Evolutionary conservation across 2,329 filamentous ascomycete genomes (phyloP), one percentile per base, ranked within the genome.

Genomic region (Podosphaera leucotricha): DNA sequence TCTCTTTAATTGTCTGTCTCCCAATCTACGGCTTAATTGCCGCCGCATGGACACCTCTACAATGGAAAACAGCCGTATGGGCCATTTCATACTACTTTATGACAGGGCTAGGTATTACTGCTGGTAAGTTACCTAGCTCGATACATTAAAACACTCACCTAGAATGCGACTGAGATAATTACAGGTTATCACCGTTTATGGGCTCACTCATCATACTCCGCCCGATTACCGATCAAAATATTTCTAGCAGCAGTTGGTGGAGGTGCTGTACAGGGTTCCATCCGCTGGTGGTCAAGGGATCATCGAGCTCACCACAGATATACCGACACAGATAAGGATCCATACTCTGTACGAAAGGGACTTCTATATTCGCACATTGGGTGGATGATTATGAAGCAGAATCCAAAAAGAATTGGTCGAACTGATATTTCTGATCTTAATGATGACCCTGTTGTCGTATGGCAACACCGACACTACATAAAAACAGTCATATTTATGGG

Each of bases 361-460:
- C 70, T 90, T 42, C 64, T 84, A 53, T 87, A 86, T 71, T 84
- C 73, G 44, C 79, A 84, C 65, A 66, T 92, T 46, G 83, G 83
- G 55, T 92, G 83, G 83, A 90, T 92, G 81, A 64, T 92, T 57
- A 76, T 92, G 71, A 87, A 87, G 70, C 83, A 92, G 66, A 87
- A 92, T 66, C 81, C 82, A 51, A 87, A 87, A 71, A 72, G 79
- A 49, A 82, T 84, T 55, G 84, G 84, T 56, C 80, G 83, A 49
- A 86, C 81, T 61, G 83, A 92, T 55, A 90, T 92, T 57, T 78
- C 79, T 55, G 84, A 92, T 57, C 66, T 92, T 53, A 90, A 90
- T 65, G 80, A 87, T 60, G 82, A 90, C 57, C 68, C 78, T 42
- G 72, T 92, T 47, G 83, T 92, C 38, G 72, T 86, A 54, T 90